Evolutionary conservation across 2,329 filamentous ascomycete genomes (phyloP), one percentile per base, ranked within the genome.

Genomic region (Epichloe typhina): DNA sequence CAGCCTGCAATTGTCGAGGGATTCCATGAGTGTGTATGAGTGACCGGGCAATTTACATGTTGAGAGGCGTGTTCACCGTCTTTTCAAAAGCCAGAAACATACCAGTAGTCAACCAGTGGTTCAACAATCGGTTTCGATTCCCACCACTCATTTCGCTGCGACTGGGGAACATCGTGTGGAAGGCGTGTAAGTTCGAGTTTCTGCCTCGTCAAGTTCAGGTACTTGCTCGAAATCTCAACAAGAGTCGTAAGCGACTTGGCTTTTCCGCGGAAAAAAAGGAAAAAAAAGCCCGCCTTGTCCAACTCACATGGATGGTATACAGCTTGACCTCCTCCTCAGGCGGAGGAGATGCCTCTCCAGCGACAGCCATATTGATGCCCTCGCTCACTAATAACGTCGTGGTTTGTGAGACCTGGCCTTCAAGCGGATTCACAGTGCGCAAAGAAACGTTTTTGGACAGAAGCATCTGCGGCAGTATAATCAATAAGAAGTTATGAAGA

Each of bases 181-280:
- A 86, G 65, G 52, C 83, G 71, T 21, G 80, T 81, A 44, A 85
- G 70, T 59, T 84, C 79, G 9, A 86, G 71, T 63, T 86, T 87
- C 62, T 79, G 76, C 59, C 70, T 75, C 5, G 83, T 86, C 53
- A 86, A 70, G 44, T 84, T 76, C 1, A 86, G 71, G 62, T 86
- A 86, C 58, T 76, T 79, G 50, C 74, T 77, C 2, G 82, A 84
- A 15, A 86, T 76, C 81, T 84, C 5, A 51, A 7, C 33, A 13
- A 17, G 31, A 38, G n/a, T 12, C 42, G 12, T 15, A 4, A 42
- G 31, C 23, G 13, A 13, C 35, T 2, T 8, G 17, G 9, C 7
- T 15, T 33, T 5, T 5, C 21, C 13, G 15, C 37, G 7, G 6
- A 11, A 38, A 33, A 26, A 23, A 23, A 6, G n/a, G n/a, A n/a